Percentiles rank a stretch among this genome's conserved stretches.
phyloP scores from a whole-genome alignment of 1,284 basidiomycete genomes.

The Naganishia sp. region DNA sequence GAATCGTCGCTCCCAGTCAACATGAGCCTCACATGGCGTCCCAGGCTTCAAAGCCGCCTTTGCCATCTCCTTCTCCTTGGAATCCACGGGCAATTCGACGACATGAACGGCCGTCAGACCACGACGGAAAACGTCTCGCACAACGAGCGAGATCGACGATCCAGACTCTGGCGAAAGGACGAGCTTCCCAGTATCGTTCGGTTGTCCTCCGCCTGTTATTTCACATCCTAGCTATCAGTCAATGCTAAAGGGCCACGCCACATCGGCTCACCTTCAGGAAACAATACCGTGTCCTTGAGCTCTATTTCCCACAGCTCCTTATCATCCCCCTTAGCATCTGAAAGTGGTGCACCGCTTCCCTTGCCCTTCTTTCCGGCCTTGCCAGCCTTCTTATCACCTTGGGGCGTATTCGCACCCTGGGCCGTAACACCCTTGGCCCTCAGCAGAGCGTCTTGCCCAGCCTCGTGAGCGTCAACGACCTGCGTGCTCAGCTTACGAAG shows the following conservation, averaged over 20 bases:
- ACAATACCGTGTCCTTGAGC: slow-evolving; percentile 78
- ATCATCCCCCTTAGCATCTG: neutral
- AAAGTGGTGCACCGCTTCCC: neutral
- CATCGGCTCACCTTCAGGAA: slow-evolving; percentile 65
- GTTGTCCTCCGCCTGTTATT: slow-evolving; percentile 71
- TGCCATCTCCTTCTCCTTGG: slow-evolving; percentile 56
- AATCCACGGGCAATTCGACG: slow-evolving; percentile 56
- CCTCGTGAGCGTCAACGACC: slow-evolving; percentile 38
- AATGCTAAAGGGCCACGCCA: neutral
- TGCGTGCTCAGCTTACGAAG: slow-evolving; percentile 43
- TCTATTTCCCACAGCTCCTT: slow-evolving; percentile 58
- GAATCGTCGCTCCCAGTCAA: slow-evolving; percentile 68
- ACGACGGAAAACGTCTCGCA: slow-evolving; percentile 55
- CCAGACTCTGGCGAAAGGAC: slow-evolving; percentile 35
- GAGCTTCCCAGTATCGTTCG: slow-evolving; percentile 72
- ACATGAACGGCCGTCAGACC: slow-evolving; percentile 78
- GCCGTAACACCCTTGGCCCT: slow-evolving; percentile 17
- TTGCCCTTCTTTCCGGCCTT: slow-evolving; percentile 21
- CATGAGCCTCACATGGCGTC: slow-evolving; percentile 60
- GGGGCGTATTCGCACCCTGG: slow-evolving; percentile 21
- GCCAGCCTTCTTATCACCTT: slow-evolving; percentile 19
- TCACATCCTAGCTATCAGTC: neutral
- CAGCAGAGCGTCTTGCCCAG: slow-evolving; percentile 13
- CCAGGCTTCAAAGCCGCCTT: slow-evolving; percentile 56
- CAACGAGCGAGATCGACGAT: slow-evolving; percentile 38